Conservation (phyloP, 768 basidiomycete species). For the Naganishia friedmannii region DNA sequence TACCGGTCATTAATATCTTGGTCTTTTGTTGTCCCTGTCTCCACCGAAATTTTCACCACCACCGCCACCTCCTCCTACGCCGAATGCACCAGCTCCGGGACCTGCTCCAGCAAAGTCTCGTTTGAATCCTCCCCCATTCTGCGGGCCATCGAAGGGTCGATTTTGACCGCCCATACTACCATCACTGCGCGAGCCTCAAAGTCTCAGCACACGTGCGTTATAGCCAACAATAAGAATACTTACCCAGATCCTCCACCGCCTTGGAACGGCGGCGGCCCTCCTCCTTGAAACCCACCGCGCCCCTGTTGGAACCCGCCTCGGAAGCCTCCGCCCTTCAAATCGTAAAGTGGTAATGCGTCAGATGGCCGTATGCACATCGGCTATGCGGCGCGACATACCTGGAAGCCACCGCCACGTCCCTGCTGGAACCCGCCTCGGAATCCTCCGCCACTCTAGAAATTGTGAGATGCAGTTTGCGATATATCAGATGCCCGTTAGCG, state of each 20-base stretch:
- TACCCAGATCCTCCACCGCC: conserved; percentile 36
- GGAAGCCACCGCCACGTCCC: too few species aligned
- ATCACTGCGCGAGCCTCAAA: neutral
- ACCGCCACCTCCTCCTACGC: conserved; percentile 22
- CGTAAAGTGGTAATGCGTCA: neutral
- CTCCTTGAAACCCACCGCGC: conserved; percentile 35
- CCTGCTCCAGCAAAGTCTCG: conserved; percentile 38
- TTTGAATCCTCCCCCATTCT: conserved; percentile 32
- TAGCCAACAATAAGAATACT: neutral
- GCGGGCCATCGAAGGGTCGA: conserved; percentile 13
- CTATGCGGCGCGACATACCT: neutral
- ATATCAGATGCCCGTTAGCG: neutral
- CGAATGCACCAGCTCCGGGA: conserved; percentile 13
- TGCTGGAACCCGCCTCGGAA: conserved; percentile 28
- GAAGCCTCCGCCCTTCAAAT: conserved; percentile 48
- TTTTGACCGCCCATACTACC: neutral
- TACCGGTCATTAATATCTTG: conserved; percentile 37
- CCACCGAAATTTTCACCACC: conserved; percentile 31
- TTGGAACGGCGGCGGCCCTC: conserved; percentile 30
- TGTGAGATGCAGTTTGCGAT: too few species aligned
- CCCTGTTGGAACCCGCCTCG: conserved; percentile 27
- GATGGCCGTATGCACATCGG: neutral
- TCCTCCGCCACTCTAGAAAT: conserved; percentile 29
- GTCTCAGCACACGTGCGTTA: neutral
- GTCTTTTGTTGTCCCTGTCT: conserved; percentile 44